These are phyloP conservation scores for Yarrowia yakushimensis DNA, from an alignment of 805 yeast genomes.

Conservation along the genomic window DNA sequence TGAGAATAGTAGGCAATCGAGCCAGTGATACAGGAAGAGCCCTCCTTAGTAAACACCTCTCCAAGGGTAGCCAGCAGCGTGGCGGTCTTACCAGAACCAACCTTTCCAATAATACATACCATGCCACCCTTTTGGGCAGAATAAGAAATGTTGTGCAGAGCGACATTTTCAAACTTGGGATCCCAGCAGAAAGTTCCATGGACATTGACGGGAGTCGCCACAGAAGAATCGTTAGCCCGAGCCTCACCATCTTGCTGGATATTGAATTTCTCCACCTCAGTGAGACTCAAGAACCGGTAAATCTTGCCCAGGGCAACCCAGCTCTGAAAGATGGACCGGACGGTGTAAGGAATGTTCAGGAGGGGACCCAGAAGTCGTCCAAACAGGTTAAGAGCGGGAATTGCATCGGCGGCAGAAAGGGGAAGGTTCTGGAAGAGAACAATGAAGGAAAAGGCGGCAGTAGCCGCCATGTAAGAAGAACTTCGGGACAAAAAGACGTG, in stretches of 20 bases:
- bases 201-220: neutral
- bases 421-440: conserved; percentile 60
- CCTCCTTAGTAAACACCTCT: conserved; percentile 55
- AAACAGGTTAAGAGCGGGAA: conserved; percentile 68
- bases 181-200: conserved; percentile 31
- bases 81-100: conserved; percentile 81
- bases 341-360: conserved; percentile 62
- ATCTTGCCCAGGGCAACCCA: conserved; percentile 88
- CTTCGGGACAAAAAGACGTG: conserved; percentile 72
- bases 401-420: conserved; percentile 77
- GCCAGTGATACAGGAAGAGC: conserved; percentile 54
- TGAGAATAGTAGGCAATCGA: conserved; percentile 61
- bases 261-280: conserved; percentile 37
- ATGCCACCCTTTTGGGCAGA: conserved; percentile 62
- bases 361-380: conserved; percentile 64
- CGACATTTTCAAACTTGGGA: conserved; percentile 45
- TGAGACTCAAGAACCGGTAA: conserved; percentile 59
- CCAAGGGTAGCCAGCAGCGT: conserved; percentile 70
- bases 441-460: conserved; percentile 82
- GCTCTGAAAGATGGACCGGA: conserved; percentile 76
- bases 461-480: conserved; percentile 86
- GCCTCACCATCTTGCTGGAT: conserved; percentile 35
- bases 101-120: conserved; percentile 70
- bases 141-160: conserved; percentile 52
- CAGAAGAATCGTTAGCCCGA: conserved; percentile 26